These are phyloP conservation scores for Leptoxyphium fumago DNA, from an alignment of 2,329 filamentous ascomycete genomes.

Conservation along the genomic window DNA sequence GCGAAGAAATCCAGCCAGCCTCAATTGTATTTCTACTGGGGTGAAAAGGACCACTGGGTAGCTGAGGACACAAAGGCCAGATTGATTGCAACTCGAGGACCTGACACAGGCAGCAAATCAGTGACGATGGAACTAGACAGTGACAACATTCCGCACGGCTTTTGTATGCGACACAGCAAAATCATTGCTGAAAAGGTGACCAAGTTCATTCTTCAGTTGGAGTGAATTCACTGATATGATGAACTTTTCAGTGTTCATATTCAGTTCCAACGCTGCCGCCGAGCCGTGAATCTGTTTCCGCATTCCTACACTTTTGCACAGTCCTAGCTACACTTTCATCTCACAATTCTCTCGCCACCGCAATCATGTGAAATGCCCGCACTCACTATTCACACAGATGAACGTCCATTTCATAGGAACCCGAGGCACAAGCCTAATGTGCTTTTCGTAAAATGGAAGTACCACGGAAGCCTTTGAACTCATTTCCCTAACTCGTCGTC, in stretches of 20 bases:
- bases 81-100: constrained; percentile 33
- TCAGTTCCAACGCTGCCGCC: no score
- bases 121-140: constrained; percentile 41
- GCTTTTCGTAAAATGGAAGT: no score
- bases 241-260: no score
- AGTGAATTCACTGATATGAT: background rate
- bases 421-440: no score
- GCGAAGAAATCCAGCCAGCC: constrained; percentile 12
- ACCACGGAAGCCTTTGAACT: no score
- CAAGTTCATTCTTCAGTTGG: constrained; percentile 25
- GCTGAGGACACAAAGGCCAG: constrained; percentile 42
- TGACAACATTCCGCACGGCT: constrained; percentile 42
- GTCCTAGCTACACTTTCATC: no score
- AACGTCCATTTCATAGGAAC: background rate
- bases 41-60: constrained; percentile 46
- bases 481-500: no score
- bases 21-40: constrained; percentile 44
- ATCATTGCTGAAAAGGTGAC: constrained; percentile 38
- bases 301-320: no score
- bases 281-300: no score
- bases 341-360: no score
- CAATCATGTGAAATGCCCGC: background rate
- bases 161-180: constrained; percentile 36
- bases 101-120: constrained; percentile 13
- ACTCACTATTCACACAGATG: background rate